A percentile compares a stretch with the other conserved stretches of the same genome.
phyloP scores from a whole-genome alignment of 768 basidiomycete species.

The Psilocybe tampanensis region DNA sequence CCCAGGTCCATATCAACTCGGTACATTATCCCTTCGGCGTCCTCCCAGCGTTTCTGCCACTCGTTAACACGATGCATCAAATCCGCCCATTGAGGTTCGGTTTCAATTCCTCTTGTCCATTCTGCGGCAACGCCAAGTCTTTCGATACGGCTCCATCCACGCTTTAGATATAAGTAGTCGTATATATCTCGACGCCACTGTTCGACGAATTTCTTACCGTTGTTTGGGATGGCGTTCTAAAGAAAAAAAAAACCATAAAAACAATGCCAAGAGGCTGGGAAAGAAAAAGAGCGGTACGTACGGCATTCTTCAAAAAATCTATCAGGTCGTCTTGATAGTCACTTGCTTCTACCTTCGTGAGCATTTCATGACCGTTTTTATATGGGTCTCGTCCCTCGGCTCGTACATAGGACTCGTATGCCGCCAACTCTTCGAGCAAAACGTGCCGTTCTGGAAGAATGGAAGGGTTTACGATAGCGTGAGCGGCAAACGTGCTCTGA shows the following conservation, averaged over 20 bases:
- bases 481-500: constrained; percentile 49
- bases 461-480: constrained; percentile 43
- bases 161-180: constrained; percentile 34
- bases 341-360: constrained; percentile 28
- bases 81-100: constrained; percentile 52
- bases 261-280: not conserved
- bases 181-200: constrained; percentile 44
- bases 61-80: constrained; percentile 47
- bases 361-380: constrained; percentile 46
- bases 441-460: constrained; percentile 42
- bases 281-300: constrained; percentile 9
- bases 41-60: constrained; percentile 59
- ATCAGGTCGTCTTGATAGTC: constrained; percentile 46
- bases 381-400: constrained; percentile 50
- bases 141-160: constrained; percentile 50
- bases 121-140: constrained; percentile 35
- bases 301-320: constrained; percentile 34
- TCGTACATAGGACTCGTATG: constrained; percentile 41
- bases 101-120: constrained; percentile 53
- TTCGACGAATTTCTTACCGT: constrained; percentile 50
- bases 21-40: constrained; percentile 26
- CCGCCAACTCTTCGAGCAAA: constrained; percentile 41
- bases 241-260: constrained; percentile 1
- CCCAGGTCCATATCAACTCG: constrained; percentile 20
- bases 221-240: constrained; percentile 41